phyloP scores from a whole-genome alignment of 2,329 filamentous ascomycete species.

The Calonectria multiphialidica region DNA sequence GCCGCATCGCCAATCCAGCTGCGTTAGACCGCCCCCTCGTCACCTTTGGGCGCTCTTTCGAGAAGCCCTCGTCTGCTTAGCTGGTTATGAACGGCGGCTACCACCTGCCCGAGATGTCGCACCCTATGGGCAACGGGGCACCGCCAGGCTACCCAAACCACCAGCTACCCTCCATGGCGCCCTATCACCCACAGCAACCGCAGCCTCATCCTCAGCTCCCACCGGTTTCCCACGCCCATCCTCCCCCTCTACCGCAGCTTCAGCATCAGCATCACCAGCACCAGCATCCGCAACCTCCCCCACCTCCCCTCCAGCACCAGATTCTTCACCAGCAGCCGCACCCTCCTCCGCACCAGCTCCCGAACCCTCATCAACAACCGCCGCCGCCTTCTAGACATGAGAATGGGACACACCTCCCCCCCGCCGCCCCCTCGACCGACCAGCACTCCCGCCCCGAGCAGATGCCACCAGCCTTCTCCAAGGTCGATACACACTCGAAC shows the following conservation, averaged over 20 bases:
- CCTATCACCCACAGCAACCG: slow-evolving; percentile 36
- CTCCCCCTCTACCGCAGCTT: slow-evolving; percentile 24
- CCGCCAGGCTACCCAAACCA: slow-evolving; percentile 39
- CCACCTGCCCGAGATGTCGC: slow-evolving; percentile 46
- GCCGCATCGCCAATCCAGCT: not conserved
- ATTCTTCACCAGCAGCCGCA: slow-evolving; percentile 40
- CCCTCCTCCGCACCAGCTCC: slow-evolving; percentile 38
- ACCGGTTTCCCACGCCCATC: slow-evolving; percentile 32
- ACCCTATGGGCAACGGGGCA: slow-evolving; percentile 39
- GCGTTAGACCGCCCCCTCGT: not conserved
- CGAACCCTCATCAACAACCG: slow-evolving; percentile 40
- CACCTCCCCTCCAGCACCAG: slow-evolving; percentile 34
- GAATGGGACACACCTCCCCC: slow-evolving; percentile 30
- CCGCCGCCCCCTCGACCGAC: slow-evolving; percentile 31
- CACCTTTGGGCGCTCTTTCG: not conserved
- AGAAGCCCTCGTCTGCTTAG: slow-evolving; percentile 7
- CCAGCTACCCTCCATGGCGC: slow-evolving; percentile 36
- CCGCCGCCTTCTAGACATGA: slow-evolving; percentile 38
- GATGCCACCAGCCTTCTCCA: slow-evolving; percentile 46
- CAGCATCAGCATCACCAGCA: slow-evolving; percentile 30
- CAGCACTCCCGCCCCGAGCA: slow-evolving; percentile 29
- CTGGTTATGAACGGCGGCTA: slow-evolving; percentile 48
- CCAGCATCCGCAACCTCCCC: slow-evolving; percentile 31
- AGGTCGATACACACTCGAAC: slow-evolving; percentile 49
- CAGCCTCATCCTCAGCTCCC: slow-evolving; percentile 37